These are phyloP conservation scores for Colletotrichum eleusines DNA, from an alignment of 2,329 filamentous ascomycete species.

Conservation along the genomic window DNA sequence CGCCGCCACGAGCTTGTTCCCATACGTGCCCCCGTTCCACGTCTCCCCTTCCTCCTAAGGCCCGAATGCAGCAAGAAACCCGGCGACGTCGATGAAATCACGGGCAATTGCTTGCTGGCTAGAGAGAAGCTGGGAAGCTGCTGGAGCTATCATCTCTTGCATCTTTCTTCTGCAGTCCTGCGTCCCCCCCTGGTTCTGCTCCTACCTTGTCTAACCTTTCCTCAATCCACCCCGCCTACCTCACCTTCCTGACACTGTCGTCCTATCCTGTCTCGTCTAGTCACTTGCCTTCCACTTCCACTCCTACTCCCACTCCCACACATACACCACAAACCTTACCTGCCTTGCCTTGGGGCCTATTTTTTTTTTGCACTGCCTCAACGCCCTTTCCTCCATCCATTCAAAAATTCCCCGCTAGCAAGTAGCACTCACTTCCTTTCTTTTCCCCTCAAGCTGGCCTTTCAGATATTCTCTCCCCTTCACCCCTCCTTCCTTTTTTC, in stretches of 20 bases:
- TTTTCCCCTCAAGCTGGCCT: constrained; percentile 37
- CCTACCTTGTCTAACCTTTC: constrained; percentile 25
- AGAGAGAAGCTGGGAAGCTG: constrained; percentile 8
- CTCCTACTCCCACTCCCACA: constrained; percentile 30
- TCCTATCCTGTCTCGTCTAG: constrained; percentile 25
- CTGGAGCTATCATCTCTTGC: constrained; percentile 1
- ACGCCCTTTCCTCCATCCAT: constrained; percentile 38
- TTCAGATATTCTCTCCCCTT: constrained; percentile 24
- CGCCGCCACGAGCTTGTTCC: constrained; percentile 25
- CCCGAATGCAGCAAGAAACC: constrained; percentile 12
- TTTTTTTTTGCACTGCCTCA: constrained; percentile 42
- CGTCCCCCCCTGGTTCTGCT: constrained; percentile 16
- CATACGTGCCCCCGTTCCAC: constrained; percentile 8
- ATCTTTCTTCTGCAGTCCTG: not conserved
- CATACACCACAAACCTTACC: constrained; percentile 42
- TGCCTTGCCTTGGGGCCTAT: constrained; percentile 38
- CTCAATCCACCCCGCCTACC: constrained; percentile 37
- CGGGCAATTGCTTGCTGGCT: constrained; percentile 3
- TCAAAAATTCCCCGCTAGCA: constrained; percentile 37
- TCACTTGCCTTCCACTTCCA: constrained; percentile 37
- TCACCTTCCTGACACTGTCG: constrained; percentile 22
- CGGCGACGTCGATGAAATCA: not conserved
- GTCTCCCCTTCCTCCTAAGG: not conserved
- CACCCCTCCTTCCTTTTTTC: constrained; percentile 38
- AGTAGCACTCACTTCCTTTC: constrained; percentile 32